A percentile compares a stretch with the other conserved stretches of the same genome.
Evolutionary conservation across 2,329 filamentous ascomycete species (phyloP).

Genomic region (Fusarium torreyae): DNA sequence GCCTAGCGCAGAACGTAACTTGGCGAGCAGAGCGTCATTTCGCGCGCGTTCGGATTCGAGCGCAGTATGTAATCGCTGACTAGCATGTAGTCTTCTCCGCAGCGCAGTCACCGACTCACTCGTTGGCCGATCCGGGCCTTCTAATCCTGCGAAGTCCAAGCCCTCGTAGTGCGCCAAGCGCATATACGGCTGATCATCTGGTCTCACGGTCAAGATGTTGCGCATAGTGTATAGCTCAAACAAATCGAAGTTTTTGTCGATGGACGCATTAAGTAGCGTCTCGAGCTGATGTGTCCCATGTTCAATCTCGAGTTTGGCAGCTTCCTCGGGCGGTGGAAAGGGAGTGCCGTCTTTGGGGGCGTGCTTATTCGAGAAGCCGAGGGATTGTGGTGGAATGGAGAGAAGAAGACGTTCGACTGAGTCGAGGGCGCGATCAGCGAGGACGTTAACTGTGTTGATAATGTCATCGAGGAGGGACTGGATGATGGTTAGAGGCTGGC

Average conservation of each 20-base stretch:
- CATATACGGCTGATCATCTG: slow-evolving; percentile 83
- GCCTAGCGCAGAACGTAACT: slow-evolving; percentile 68
- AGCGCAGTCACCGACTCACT: slow-evolving; percentile 80
- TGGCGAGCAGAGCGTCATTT: slow-evolving; percentile 79
- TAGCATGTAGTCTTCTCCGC: slow-evolving; percentile 81
- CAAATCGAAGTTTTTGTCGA: slow-evolving; percentile 88
- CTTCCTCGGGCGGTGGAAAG: slow-evolving; percentile 59
- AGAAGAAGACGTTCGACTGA: slow-evolving; percentile 88
- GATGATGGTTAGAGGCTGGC: slow-evolving; percentile 1
- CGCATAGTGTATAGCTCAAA: slow-evolving; percentile 92
- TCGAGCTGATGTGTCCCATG: slow-evolving; percentile 89
- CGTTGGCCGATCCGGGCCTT: slow-evolving; percentile 62
- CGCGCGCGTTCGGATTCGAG: slow-evolving; percentile 78
- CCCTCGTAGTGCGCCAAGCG: slow-evolving; percentile 88
- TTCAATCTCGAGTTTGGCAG: slow-evolving; percentile 79
- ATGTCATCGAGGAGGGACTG: slow-evolving; percentile 97
- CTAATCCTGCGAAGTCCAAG: slow-evolving; percentile 61
- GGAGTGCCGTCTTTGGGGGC: slow-evolving; percentile 54
- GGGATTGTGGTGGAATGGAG: slow-evolving; percentile 77
- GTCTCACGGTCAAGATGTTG: slow-evolving; percentile 81
- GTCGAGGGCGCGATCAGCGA: slow-evolving; percentile 90
- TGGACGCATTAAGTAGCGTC: slow-evolving; percentile 83
- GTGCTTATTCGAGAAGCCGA: slow-evolving; percentile 80
- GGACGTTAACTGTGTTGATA: slow-evolving; percentile 95
- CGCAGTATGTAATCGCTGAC: slow-evolving; percentile 79